Conservation (phyloP, 108 stramenopile species). For the Fragilaria crotonensis region DNA sequence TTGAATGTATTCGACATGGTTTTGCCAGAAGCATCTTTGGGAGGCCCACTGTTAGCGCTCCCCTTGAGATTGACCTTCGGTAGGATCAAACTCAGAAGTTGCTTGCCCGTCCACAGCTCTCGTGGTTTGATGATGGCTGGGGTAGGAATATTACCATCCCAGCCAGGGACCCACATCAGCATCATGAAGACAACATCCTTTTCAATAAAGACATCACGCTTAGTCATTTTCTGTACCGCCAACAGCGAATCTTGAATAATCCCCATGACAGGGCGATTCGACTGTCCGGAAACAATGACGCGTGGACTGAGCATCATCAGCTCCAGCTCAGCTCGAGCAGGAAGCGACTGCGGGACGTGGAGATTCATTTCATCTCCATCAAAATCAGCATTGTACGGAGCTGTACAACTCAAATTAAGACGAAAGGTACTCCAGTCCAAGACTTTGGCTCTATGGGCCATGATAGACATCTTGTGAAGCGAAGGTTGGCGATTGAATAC, state of each 20-base stretch:
- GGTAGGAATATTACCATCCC: conserved; percentile 91
- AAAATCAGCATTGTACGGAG: conserved; percentile 99
- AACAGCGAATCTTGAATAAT: conserved; percentile 97
- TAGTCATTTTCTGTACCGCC: conserved; percentile 94
- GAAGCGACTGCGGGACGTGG: conserved; percentile 93
- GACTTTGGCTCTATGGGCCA: conserved; percentile 97
- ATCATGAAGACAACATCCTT: conserved; percentile 93
- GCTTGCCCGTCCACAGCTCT: conserved; percentile 99
- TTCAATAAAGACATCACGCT: conserved; percentile 90
- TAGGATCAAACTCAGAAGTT: conserved; percentile 85
- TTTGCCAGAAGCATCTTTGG: conserved; percentile 46
- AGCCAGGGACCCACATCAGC: conserved; percentile 92
- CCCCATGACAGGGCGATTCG: conserved; percentile 99
- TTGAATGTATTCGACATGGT: conserved; percentile 80
- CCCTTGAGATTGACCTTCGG: conserved; percentile 89
- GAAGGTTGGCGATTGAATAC: conserved; percentile 99
- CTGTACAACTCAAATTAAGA: conserved; percentile 95
- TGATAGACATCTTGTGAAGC: conserved; percentile 99
- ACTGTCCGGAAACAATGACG: conserved; percentile 95
- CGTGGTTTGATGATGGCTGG: conserved; percentile 94
- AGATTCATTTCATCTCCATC: conserved; percentile 99
- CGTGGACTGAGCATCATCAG: conserved; percentile 95
- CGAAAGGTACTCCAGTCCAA: conserved; percentile 99
- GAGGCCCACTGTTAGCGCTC: conserved; percentile 80
- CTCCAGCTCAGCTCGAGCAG: conserved; percentile 94